Evolutionary conservation across 768 basidiomycete species (phyloP).

Genomic region (Sutorius australiensis): DNA sequence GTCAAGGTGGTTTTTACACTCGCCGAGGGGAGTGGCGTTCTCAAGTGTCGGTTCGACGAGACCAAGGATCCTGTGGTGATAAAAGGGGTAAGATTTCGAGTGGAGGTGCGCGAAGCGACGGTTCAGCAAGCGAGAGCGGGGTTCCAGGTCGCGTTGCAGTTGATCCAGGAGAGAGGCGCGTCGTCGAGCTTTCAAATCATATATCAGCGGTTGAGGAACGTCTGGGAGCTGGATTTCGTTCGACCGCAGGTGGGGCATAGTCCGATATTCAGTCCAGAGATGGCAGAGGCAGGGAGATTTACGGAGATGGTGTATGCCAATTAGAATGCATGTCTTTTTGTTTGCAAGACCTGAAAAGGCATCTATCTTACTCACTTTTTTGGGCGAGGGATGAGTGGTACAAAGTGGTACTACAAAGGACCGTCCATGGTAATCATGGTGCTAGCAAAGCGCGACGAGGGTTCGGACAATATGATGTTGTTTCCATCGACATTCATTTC

Average conservation of each 20-base stretch:
- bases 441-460: constrained; percentile 33
- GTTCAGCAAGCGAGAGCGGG: constrained; percentile 41
- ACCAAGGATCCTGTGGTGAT: constrained; percentile 50
- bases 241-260: constrained; percentile 14
- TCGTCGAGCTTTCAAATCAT: constrained; percentile 76
- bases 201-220: constrained; percentile 57
- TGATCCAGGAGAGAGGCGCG: constrained; percentile 87
- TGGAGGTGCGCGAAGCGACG: constrained; percentile 57
- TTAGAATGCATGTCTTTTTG: constrained; percentile 16
- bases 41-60: constrained; percentile 79
- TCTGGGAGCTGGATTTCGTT: constrained; percentile 64
- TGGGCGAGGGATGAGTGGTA: not conserved
- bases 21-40: constrained; percentile 56
- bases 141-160: constrained; percentile 54
- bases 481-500: constrained; percentile 31
- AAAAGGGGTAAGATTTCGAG: constrained; percentile 78
- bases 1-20: constrained; percentile 65
- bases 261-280: constrained; percentile 27
- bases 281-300: constrained; percentile 26
- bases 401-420: constrained; percentile 14
- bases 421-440: constrained; percentile 39
- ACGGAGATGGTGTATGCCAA: constrained; percentile 32
- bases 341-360: constrained; percentile 13
- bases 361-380: constrained; percentile 6
- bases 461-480: constrained; percentile 26